A percentile compares a stretch with the other conserved stretches of the same genome.
These are phyloP conservation scores for Corynascus novoguineensis DNA, from an alignment of 495 filamentous ascomycete genomes.

Conservation along the genomic window DNA sequence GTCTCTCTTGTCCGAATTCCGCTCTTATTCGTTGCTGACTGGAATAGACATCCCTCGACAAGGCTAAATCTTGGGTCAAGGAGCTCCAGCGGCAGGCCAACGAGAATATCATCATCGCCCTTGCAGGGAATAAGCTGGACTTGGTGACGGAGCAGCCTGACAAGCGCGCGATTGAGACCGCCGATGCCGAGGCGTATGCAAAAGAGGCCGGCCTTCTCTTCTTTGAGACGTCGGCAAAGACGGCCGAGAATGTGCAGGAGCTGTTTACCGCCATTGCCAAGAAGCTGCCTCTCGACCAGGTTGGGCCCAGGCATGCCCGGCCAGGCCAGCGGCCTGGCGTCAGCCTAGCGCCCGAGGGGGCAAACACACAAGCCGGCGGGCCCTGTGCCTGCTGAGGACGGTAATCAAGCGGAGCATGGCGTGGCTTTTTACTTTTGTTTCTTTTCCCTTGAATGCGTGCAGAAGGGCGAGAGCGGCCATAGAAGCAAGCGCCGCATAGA, in stretches of 20 bases:
- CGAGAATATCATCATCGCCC: slow-evolving; percentile 97
- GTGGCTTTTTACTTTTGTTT: neutral
- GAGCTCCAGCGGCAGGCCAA: slow-evolving; percentile 97
- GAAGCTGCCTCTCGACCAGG: slow-evolving; percentile 94
- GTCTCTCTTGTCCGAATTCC: neutral
- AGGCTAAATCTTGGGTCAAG: slow-evolving; percentile 99
- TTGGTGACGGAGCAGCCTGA: slow-evolving; percentile 83
- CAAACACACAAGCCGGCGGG: slow-evolving; percentile 66
- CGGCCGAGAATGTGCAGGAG: slow-evolving; percentile 88
- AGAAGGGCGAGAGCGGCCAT: slow-evolving; percentile 5
- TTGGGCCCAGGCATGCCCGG: slow-evolving; percentile 74
- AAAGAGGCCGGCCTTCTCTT: slow-evolving; percentile 88
- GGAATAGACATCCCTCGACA: slow-evolving; percentile 82
- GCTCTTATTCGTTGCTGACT: neutral
- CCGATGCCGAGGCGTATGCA: slow-evolving; percentile 92
- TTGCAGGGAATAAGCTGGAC: slow-evolving; percentile 97
- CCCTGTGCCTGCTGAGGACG: slow-evolving; percentile 70
- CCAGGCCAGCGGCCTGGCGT: slow-evolving; percentile 73
- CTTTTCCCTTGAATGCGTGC: neutral
- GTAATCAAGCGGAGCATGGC: slow-evolving; percentile 4
- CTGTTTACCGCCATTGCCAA: slow-evolving; percentile 97
- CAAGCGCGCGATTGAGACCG: slow-evolving; percentile 82
- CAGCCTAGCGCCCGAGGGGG: slow-evolving; percentile 69
- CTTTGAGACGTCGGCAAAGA: slow-evolving; percentile 97
- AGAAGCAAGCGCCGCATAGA: no score